phyloP scores from a whole-genome alignment of 495 filamentous ascomycete species.

The Tuber microsphaerosporum region DNA sequence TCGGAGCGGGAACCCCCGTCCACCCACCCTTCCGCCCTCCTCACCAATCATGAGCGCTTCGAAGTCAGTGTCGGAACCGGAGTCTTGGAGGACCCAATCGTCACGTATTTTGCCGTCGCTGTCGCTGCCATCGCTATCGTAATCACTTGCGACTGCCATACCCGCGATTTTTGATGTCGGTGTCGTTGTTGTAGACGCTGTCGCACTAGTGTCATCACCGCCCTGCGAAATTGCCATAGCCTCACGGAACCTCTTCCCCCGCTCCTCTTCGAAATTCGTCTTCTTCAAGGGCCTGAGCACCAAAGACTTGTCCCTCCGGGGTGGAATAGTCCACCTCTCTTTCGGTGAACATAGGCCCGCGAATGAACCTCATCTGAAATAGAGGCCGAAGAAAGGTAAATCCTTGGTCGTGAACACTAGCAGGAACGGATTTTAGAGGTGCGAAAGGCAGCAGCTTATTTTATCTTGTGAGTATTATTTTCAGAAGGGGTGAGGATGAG shows the following conservation, averaged over 20 bases:
- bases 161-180: not conserved
- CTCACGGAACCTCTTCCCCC: not conserved
- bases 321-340: not conserved
- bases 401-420: too few relatives aligned
- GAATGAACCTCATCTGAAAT: slow-evolving; percentile 1
- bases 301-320: not conserved
- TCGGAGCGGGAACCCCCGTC: not conserved
- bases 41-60: not conserved
- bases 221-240: not conserved
- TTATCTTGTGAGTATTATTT: too few relatives aligned
- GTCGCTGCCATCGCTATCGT: too few relatives aligned
- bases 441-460: too few relatives aligned
- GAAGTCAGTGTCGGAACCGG: not conserved
- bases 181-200: not conserved
- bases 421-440: too few relatives aligned
- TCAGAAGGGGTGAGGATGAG: too few relatives aligned
- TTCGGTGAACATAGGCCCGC: not conserved
- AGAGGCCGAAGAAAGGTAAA: too few relatives aligned
- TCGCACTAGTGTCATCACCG: not conserved
- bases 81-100: not conserved
- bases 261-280: not conserved
- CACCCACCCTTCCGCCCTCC: not conserved
- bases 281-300: not conserved
- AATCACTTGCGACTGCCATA: not conserved
- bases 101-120: not conserved